These are phyloP conservation scores for Agastache rugosa DNA, from an alignment of 257 asterid species.

Conservation along the genomic window DNA sequence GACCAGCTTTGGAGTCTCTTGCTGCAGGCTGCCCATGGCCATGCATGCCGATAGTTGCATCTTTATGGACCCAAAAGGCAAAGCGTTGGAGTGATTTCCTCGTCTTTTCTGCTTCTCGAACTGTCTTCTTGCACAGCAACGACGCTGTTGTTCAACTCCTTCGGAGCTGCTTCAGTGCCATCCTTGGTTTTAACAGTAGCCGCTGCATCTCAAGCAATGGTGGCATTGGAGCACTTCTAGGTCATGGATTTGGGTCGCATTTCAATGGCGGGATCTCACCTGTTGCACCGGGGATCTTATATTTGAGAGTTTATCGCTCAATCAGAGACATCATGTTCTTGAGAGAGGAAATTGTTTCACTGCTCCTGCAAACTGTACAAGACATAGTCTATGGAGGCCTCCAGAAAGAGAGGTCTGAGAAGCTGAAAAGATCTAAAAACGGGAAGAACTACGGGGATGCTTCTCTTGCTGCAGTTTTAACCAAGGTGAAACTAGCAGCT, in stretches of 20 bases:
- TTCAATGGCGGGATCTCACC: constrained; percentile 88
- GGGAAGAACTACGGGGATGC: constrained; percentile 52
- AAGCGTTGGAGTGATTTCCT: constrained; percentile 94
- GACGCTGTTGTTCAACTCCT: constrained; percentile 93
- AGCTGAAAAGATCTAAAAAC: constrained; percentile 47
- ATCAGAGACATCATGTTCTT: constrained; percentile 86
- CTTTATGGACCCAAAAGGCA: constrained; percentile 96
- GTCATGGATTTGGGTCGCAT: constrained; percentile 98
- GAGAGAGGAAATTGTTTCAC: constrained; percentile 76
- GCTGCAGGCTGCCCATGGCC: constrained; percentile 99
- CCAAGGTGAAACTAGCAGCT: constrained; percentile 86
- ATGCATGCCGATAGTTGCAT: constrained; percentile 97
- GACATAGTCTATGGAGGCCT: constrained; percentile 58
- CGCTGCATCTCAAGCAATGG: constrained; percentile 73
- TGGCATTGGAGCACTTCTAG: constrained; percentile 89
- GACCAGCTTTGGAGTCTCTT: constrained; percentile 94
- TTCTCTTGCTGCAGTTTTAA: constrained; percentile 75
- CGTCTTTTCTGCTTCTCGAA: constrained; percentile 90
- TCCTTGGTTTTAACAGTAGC: constrained; percentile 64
- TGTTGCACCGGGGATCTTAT: constrained; percentile 92
- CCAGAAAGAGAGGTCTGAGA: constrained; percentile 39
- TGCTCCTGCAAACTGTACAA: constrained; percentile 76
- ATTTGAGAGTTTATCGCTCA: constrained; percentile 79
- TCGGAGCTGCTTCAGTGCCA: constrained; percentile 72
- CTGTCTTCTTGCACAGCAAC: constrained; percentile 92